These are phyloP conservation scores for Saccharomycopsis selenospora DNA, from an alignment of 805 yeast species.

Conservation along the genomic window DNA sequence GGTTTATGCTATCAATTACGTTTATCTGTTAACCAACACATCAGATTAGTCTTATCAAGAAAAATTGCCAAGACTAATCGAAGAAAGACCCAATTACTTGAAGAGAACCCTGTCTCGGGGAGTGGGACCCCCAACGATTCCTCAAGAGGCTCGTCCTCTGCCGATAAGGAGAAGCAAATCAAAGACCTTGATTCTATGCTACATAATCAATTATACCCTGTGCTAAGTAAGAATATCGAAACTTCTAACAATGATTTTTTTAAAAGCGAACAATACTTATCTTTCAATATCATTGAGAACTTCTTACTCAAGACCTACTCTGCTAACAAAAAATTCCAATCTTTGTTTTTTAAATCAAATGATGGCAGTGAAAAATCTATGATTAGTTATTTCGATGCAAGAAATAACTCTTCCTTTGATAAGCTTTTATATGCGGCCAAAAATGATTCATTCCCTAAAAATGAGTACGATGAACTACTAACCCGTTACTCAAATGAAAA, in stretches of 20 bases:
- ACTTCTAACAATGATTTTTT: slow-evolving; percentile 10
- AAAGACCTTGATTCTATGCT: slow-evolving; percentile 12
- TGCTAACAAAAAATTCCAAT: slow-evolving; percentile 6
- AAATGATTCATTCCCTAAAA: background rate
- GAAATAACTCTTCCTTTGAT: slow-evolving; percentile 5
- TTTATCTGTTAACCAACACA: slow-evolving; percentile 12
- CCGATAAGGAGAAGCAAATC: slow-evolving; percentile 14
- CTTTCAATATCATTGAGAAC: slow-evolving; percentile 9
- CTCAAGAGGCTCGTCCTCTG: background rate
- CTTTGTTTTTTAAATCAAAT: background rate
- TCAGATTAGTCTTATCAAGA: slow-evolving; percentile 4
- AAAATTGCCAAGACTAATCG: slow-evolving; percentile 5
- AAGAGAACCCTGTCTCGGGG: background rate
- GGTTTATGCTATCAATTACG: slow-evolving; percentile 19
- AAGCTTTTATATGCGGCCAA: slow-evolving; percentile 1
- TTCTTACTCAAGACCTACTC: slow-evolving; percentile 12
- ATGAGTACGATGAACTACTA: background rate
- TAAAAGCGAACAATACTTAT: slow-evolving; percentile 15
- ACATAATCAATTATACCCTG: slow-evolving; percentile 11
- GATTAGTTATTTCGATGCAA: slow-evolving; percentile 15
- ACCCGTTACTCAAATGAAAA: slow-evolving; percentile 11
- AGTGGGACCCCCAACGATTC: background rate
- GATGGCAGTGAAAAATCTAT: slow-evolving; percentile 5
- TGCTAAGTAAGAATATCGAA: slow-evolving; percentile 5
- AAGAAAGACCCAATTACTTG: slow-evolving; percentile 5